Conservation (phyloP, 768 basidiomycete genomes). For the Tylopilus felleus region DNA sequence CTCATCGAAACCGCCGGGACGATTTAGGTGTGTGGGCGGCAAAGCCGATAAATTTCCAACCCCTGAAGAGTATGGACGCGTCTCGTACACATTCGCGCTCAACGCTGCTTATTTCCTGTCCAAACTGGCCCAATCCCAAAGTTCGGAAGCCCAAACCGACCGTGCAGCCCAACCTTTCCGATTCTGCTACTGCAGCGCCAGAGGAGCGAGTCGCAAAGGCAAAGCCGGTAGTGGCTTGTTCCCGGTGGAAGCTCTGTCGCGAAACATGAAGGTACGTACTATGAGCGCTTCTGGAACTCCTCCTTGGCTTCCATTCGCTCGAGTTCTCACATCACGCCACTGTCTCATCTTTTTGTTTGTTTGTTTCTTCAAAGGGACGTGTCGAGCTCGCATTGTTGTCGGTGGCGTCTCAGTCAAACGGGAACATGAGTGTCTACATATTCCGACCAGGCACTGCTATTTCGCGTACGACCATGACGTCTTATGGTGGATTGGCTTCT, state of each 20-base stretch:
- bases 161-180: slow-evolving; percentile 12
- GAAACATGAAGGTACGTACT: slow-evolving; percentile 25
- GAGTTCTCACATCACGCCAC: background rate
- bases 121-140: slow-evolving; percentile 12
- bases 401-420: slow-evolving; percentile 12
- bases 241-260: slow-evolving; percentile 15
- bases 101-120: slow-evolving; percentile 23
- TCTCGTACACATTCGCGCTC: slow-evolving; percentile 24
- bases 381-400: slow-evolving; percentile 19
- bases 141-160: background rate
- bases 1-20: background rate
- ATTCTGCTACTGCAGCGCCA: slow-evolving; percentile 29
- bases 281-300: too few relatives aligned
- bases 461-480: slow-evolving; percentile 8
- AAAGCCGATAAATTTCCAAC: slow-evolving; percentile 20
- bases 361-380: slow-evolving; percentile 21
- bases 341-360: too few relatives aligned
- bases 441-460: slow-evolving; percentile 21
- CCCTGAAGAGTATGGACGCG: slow-evolving; percentile 25
- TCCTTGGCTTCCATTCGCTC: too few relatives aligned
- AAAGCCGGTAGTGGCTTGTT: slow-evolving; percentile 13
- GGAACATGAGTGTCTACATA: slow-evolving; percentile 13
- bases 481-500: slow-evolving; percentile 17
- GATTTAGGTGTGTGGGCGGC: slow-evolving; percentile 24
- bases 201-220: slow-evolving; percentile 18